These are phyloP conservation scores for Leucogyrophana mollusca DNA, from an alignment of 768 basidiomycete genomes.

Conservation along the genomic window DNA sequence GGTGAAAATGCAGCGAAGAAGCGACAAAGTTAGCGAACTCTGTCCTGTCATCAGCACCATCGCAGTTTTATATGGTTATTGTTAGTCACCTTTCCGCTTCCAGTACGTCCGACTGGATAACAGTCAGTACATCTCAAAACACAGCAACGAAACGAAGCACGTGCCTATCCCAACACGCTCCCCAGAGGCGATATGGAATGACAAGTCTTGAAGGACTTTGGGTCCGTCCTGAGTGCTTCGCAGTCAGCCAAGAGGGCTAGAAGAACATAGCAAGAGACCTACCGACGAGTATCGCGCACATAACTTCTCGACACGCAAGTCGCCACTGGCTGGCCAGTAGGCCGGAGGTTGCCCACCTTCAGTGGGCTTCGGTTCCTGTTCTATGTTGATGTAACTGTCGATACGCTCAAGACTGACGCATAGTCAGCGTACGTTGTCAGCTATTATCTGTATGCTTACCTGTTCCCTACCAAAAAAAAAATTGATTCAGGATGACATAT, in stretches of 20 bases:
- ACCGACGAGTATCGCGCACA: constrained; percentile 47
- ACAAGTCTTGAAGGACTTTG: constrained; percentile 51
- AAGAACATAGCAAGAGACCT: background rate
- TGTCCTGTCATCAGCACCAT: constrained; percentile 11
- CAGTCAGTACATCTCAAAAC: constrained; percentile 1
- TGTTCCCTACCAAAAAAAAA: constrained; percentile 10
- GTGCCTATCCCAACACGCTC: constrained; percentile 56
- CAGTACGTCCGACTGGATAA: constrained; percentile 53
- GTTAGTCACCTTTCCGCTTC: constrained; percentile 45
- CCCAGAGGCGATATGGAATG: constrained; percentile 51
- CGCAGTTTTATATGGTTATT: constrained; percentile 7
- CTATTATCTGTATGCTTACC: background rate
- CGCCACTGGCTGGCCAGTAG: constrained; percentile 61
- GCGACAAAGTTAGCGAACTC: constrained; percentile 50
- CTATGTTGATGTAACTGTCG: constrained; percentile 53
- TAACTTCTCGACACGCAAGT: constrained; percentile 49
- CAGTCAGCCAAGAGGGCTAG: background rate
- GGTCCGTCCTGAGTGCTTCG: constrained; percentile 44
- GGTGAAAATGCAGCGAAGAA: constrained; percentile 54
- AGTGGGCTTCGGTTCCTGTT: constrained; percentile 47
- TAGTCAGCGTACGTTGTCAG: background rate
- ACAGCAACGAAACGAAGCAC: constrained; percentile 9
- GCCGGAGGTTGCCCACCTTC: constrained; percentile 52
- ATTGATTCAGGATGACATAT: background rate
- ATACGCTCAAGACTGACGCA: constrained; percentile 45